Conservation (phyloP, 2,329 filamentous ascomycete genomes). For the Arthrobotrys entomopaga region DNA sequence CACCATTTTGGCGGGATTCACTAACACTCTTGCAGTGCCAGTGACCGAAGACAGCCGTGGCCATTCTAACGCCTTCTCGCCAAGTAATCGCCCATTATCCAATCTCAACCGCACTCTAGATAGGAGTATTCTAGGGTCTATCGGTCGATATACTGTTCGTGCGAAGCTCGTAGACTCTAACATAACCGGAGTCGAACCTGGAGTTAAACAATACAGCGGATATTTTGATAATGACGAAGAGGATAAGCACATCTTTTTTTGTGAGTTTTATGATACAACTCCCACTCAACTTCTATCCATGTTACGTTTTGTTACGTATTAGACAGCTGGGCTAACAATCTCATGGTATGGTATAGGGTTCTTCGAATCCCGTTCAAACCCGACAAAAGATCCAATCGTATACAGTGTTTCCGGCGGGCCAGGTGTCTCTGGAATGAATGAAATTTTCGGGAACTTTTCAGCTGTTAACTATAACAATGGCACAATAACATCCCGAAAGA, state of each 20-base stretch:
- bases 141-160: conserved; percentile 7
- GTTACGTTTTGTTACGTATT: not conserved
- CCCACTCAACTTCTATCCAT: not conserved
- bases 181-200: conserved; percentile 74
- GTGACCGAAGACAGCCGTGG: not conserved
- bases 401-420: conserved; percentile 97
- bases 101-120: not conserved
- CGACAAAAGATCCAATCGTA: conserved; percentile 93
- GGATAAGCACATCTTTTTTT: conserved; percentile 98
- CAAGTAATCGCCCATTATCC: not conserved
- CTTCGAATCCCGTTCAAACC: conserved; percentile 89
- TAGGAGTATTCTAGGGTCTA: not conserved
- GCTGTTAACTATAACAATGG: conserved; percentile 84
- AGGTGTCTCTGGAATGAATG: conserved; percentile 92
- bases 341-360: conserved; percentile 65
- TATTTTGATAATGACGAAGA: conserved; percentile 91
- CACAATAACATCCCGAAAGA: conserved; percentile 83
- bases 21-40: no score
- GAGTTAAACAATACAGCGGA: conserved; percentile 96
- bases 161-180: conserved; percentile 9
- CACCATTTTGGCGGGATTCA: no score
- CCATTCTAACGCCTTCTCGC: not conserved
- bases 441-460: conserved; percentile 96
- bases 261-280: conserved; percentile 65
- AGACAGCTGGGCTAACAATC: conserved; percentile 74